These are phyloP conservation scores for Quercus phellos DNA, from an alignment of 331 rosid species.

Conservation along the genomic window DNA sequence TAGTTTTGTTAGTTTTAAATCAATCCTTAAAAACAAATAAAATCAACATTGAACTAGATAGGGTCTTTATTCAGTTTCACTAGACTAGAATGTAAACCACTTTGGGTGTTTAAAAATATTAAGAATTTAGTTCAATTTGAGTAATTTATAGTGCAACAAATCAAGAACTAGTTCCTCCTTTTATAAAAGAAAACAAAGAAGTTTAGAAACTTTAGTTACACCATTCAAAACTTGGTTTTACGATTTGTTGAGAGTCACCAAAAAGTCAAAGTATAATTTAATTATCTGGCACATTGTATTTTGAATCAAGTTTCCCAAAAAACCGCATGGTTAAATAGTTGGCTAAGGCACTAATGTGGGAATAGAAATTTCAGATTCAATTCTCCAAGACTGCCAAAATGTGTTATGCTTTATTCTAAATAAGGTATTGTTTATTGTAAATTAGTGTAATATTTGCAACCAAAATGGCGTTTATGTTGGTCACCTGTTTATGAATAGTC, in stretches of 20 bases:
- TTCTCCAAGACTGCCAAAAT: neutral
- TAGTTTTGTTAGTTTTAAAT: neutral
- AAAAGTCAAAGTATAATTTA: too few relatives aligned
- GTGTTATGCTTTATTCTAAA: neutral
- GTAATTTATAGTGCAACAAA: neutral
- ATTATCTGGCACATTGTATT: neutral
- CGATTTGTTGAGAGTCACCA: neutral
- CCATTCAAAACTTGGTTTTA: neutral
- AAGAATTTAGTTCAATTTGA: neutral
- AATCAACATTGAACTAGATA: neutral
- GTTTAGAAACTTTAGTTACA: neutral
- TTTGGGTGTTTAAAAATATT: neutral
- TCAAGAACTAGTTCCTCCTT: neutral
- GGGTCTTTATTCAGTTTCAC: neutral
- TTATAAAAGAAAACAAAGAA: neutral
- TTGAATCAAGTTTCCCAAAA: neutral
- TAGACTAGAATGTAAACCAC: neutral
- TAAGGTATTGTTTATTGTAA: too few relatives aligned
- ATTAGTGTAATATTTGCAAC: too few relatives aligned
- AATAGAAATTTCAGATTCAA: neutral
- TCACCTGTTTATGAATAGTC: too few relatives aligned
- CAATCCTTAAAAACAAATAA: neutral
- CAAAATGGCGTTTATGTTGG: too few relatives aligned
- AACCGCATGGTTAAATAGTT: neutral
- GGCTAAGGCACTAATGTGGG: neutral